Evolutionary conservation across 352 stramenopile species (phyloP).

Genomic region (Globisporangium polare): DNA sequence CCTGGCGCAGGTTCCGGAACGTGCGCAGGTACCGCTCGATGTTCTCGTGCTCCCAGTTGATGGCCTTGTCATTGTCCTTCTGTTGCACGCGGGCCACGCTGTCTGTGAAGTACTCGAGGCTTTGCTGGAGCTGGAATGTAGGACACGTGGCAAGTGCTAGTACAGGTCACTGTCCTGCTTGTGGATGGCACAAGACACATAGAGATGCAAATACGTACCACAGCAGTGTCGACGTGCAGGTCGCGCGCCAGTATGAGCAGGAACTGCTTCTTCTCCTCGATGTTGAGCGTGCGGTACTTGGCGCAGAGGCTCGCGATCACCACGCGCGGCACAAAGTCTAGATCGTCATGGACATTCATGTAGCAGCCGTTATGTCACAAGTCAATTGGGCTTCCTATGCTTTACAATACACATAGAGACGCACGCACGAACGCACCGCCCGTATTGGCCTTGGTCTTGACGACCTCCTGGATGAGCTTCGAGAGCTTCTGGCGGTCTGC

Average conservation of each 20-base stretch:
- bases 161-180: neutral
- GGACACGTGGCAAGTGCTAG: no score
- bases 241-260: constrained; percentile 73
- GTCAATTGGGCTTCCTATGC: neutral
- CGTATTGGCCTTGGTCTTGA: constrained; percentile 62
- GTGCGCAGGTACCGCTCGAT: constrained; percentile 76
- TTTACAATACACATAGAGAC: neutral
- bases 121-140: constrained; percentile 40
- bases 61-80: constrained; percentile 11
- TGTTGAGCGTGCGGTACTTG: constrained; percentile 59
- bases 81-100: constrained; percentile 48
- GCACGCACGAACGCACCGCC: constrained; percentile 32
- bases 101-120: constrained; percentile 45
- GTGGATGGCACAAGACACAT: neutral
- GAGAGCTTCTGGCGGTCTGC: constrained; percentile 45
- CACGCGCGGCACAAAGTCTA: constrained; percentile 79
- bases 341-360: neutral
- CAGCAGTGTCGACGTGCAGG: constrained; percentile 53
- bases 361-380: neutral
- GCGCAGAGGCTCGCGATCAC: constrained; percentile 64
- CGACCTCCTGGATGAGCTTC: constrained; percentile 64
- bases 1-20: constrained; percentile 54
- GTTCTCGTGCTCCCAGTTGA: constrained; percentile 69
- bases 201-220: constrained; percentile 21
- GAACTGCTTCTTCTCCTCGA: constrained; percentile 81